Conservation (phyloP, 139 green algal species). For the Gonium pectorale region DNA sequence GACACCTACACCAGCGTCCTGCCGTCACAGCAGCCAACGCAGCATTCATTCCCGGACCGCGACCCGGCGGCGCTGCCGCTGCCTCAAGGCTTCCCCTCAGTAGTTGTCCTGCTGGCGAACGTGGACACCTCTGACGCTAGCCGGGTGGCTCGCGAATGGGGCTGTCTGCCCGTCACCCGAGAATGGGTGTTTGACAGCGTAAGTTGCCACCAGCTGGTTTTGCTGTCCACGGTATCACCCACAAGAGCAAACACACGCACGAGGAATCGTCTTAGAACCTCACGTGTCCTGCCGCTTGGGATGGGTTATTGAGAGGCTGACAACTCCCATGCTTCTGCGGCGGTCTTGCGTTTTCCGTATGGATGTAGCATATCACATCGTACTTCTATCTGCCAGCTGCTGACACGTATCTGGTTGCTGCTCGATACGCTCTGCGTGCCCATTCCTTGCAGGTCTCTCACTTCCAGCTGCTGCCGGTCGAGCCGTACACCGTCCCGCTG, state of each 20-base stretch:
- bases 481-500: not conserved
- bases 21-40: not conserved
- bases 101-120: not conserved
- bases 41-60: not conserved
- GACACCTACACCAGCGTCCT: not conserved
- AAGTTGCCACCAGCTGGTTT: too few relatives aligned
- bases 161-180: not conserved
- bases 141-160: slow-evolving; percentile 2
- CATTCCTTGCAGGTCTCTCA: slow-evolving; percentile 23
- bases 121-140: not conserved
- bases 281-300: too few relatives aligned
- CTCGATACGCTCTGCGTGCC: too few relatives aligned
- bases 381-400: too few relatives aligned
- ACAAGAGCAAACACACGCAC: too few relatives aligned
- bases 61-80: not conserved
- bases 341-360: too few relatives aligned
- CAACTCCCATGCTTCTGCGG: too few relatives aligned
- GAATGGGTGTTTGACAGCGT: slow-evolving; percentile 27
- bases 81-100: not conserved
- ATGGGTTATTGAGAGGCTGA: too few relatives aligned
- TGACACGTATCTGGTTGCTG: too few relatives aligned
- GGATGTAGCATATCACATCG: too few relatives aligned
- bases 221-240: too few relatives aligned
- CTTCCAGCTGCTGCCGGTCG: slow-evolving; percentile 3
- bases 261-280: too few relatives aligned